A percentile compares a stretch with the other conserved stretches of the same genome.
Conservation (phyloP, 257 asterid species). For the Lantana camara region DNA sequence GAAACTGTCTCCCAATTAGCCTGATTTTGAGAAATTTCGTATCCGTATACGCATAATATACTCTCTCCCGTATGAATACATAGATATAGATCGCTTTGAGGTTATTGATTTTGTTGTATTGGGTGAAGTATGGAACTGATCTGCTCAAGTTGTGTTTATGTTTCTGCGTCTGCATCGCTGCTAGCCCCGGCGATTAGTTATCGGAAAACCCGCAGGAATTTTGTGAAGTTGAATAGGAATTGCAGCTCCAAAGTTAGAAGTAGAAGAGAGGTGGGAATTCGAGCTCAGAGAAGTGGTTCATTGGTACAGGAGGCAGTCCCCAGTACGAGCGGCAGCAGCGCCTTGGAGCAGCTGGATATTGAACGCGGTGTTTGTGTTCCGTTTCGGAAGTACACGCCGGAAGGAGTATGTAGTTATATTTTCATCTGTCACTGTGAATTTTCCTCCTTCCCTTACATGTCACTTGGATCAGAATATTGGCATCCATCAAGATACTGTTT, state of each 20-base stretch:
- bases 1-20: constrained; percentile 12
- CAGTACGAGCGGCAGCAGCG: constrained; percentile 49
- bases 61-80: background rate
- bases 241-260: constrained; percentile 15
- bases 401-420: constrained; percentile 47
- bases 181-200: constrained; percentile 31
- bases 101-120: background rate
- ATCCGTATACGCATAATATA: background rate
- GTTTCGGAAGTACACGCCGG: constrained; percentile 82
- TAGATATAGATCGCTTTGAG: background rate
- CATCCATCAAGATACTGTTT: background rate
- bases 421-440: background rate
- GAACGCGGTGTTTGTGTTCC: constrained; percentile 95
- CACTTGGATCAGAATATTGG: background rate
- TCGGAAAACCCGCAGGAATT: constrained; percentile 21
- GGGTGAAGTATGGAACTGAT: constrained; percentile 40
- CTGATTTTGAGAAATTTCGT: constrained; percentile 7
- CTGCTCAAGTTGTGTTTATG: constrained; percentile 29
- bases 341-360: constrained; percentile 83
- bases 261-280: constrained; percentile 31
- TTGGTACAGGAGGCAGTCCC: constrained; percentile 32
- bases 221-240: constrained; percentile 26
- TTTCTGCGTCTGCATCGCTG: constrained; percentile 27
- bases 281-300: constrained; percentile 41
- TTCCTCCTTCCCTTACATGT: background rate